Evolutionary conservation across 768 basidiomycete species (phyloP).

Genomic region (Agaricus blazei): DNA sequence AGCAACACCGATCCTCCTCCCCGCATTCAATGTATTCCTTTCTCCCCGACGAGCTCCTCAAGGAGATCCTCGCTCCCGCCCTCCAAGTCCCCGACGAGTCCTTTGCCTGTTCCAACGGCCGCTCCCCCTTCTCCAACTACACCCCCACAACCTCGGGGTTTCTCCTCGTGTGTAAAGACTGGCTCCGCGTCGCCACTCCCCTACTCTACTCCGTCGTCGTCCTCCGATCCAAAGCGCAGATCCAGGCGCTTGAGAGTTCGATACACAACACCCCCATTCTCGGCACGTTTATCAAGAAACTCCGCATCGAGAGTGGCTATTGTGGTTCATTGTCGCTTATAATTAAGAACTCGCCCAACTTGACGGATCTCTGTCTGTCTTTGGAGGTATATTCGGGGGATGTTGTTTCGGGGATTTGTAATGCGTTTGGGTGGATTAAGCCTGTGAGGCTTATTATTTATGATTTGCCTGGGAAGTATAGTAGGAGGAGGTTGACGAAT

Average conservation of each 20-base stretch:
- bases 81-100: constrained; percentile 16
- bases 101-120: constrained; percentile 10
- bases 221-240: constrained; percentile 22
- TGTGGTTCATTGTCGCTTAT: not conserved
- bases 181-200: constrained; percentile 22
- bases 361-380: constrained; percentile 2
- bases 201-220: constrained; percentile 21
- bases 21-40: constrained; percentile 3
- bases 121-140: constrained; percentile 15
- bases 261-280: constrained; percentile 12
- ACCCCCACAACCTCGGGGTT: constrained; percentile 14
- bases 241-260: constrained; percentile 16
- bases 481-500: not conserved
- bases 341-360: not conserved
- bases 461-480: not conserved
- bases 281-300: constrained; percentile 17
- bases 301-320: constrained; percentile 21
- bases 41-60: constrained; percentile 20
- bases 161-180: constrained; percentile 20
- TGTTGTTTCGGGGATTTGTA: constrained; percentile 1
- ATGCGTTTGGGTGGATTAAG: not conserved
- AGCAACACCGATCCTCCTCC: too few relatives aligned
- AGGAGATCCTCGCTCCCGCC: constrained; percentile 16
- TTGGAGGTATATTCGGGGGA: constrained; percentile 5
- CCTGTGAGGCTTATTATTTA: constrained; percentile 1